Base-by-base conservation (phyloP, 2,329 filamentous ascomycete species). In the Pseudofabraea citricarpa region DNA sequence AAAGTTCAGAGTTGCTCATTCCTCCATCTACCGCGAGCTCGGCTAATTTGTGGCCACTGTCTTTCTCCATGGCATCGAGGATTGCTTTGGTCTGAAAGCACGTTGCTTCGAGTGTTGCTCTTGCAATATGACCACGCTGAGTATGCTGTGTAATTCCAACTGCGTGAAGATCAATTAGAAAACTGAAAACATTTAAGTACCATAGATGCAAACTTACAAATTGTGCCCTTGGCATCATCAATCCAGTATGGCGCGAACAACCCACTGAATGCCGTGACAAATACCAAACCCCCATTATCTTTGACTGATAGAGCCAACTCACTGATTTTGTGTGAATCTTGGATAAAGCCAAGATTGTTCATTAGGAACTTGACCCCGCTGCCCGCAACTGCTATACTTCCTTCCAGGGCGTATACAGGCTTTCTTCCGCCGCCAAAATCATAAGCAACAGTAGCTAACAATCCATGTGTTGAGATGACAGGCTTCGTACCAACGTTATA, bases 201-300 rank as follows among this genome's bases (percentile, higher is more conserved):
- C 10, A 18, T 18, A 16, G 44, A 1, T 41, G n/a, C 8, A 27
- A 29, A 43, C 50, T 46, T 47, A 54, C 52, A 56, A 7, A 93
- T 80, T 5, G 90, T 95, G 46, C 90, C 90, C 63, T 90, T 85
- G 16, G 89, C 89, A 66, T 94, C 87, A 60, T 95, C 89, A 49
- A 95, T 91, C 90, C 90, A 95, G 65, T 95, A 95, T 0, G 90
- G 90, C 1, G 90, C 90, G 61, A 95, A 95, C 3, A 95, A 75
- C 42, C 90, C 90, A 63, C 85, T 90, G 62, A 95, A 95, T 1
- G 90, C 90, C 3, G 90, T 95, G 47, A 95, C 90, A 56, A 95
- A 83, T 15, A 90, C 79, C 43, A 90, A 84, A 6, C 90, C 90
- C 43, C 89, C 90, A 48, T 85, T 94, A 63, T 95, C 85, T 2